These are phyloP conservation scores for Beta corolliflora DNA, from an alignment of 179 eudicot genomes.

Conservation along the genomic window DNA sequence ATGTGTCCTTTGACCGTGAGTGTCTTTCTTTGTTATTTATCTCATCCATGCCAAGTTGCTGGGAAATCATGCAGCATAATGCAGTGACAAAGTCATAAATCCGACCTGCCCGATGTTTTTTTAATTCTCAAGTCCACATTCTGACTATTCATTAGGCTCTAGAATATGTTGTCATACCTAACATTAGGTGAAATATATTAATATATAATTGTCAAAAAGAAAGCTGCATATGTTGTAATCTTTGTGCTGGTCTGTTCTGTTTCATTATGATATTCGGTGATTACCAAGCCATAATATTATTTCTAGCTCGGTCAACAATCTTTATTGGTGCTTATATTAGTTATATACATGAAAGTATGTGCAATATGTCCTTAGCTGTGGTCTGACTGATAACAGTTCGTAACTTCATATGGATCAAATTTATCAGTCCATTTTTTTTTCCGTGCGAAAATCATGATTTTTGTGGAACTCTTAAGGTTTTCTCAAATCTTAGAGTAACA, in stretches of 20 bases:
- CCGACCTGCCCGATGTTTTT: background rate
- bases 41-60: background rate
- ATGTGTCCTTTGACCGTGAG: background rate
- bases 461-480: background rate
- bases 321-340: background rate
- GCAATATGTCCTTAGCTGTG: background rate
- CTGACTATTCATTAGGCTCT: background rate
- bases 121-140: background rate
- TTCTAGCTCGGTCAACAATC: background rate
- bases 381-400: background rate
- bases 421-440: background rate
- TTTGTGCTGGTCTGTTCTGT: background rate
- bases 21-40: background rate
- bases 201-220: background rate
- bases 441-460: background rate
- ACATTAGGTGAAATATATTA: background rate
- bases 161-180: background rate
- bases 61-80: background rate
- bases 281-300: background rate
- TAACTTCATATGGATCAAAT: background rate
- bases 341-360: background rate
- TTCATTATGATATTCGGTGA: background rate
- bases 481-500: background rate
- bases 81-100: background rate
- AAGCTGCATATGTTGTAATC: background rate